Conservation (phyloP, 345 rosid species). For the Turnera subulata region DNA sequence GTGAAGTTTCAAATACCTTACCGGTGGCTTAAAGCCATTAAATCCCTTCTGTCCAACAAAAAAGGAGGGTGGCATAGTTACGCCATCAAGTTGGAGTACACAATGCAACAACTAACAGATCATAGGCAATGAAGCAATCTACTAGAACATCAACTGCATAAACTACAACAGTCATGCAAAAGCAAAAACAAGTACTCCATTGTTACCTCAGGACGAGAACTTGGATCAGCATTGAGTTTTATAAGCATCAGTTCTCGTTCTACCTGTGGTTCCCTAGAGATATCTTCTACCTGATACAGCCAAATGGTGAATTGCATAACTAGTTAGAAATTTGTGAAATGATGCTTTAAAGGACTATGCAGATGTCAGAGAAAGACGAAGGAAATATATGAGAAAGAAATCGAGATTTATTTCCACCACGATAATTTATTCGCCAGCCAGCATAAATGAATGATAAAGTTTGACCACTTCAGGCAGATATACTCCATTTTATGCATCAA, state of each 20-base stretch:
- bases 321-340: neutral
- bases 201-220: conserved; percentile 57
- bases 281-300: conserved; percentile 66
- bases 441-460: no score
- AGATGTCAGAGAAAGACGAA: neutral
- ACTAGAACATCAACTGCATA: neutral
- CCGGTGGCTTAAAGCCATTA: no score
- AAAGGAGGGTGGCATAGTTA: no score
- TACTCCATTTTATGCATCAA: no score
- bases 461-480: no score
- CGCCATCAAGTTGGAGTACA: neutral
- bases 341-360: no score
- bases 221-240: conserved; percentile 61
- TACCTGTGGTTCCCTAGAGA: conserved; percentile 80
- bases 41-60: no score
- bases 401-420: neutral
- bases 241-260: conserved; percentile 90
- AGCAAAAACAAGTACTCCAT: neutral
- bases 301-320: neutral
- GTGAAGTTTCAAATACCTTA: no score
- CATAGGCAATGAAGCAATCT: neutral
- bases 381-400: neutral
- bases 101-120: neutral
- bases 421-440: no score
- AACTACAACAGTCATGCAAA: neutral